Evolutionary conservation across 2,329 filamentous ascomycete species (phyloP).

Genomic region (Ramularia collo-cygni): DNA sequence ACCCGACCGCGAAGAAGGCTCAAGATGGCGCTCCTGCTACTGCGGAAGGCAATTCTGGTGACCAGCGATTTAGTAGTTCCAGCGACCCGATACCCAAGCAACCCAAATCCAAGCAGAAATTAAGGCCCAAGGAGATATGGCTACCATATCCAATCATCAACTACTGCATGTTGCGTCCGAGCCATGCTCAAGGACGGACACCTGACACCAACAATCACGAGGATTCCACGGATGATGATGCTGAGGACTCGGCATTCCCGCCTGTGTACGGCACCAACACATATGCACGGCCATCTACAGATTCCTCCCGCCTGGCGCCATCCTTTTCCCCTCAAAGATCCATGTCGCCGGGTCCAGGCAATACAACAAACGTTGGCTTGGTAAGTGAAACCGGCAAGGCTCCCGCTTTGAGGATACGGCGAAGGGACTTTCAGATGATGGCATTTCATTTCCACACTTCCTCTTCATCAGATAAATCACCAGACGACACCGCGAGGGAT

Average conservation of each 20-base stretch:
- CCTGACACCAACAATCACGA: constrained; percentile 6
- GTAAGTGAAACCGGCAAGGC: constrained; percentile 43
- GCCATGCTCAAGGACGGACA: constrained; percentile 17
- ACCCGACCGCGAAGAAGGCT: not conserved
- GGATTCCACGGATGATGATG: constrained; percentile 5
- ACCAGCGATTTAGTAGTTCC: constrained; percentile 1
- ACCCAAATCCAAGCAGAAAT: constrained; percentile 18
- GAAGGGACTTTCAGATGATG: constrained; percentile 89
- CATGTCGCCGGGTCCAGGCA: constrained; percentile 44
- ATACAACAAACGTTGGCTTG: constrained; percentile 28
- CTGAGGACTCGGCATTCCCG: constrained; percentile 21
- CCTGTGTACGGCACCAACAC: constrained; percentile 25
- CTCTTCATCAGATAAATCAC: constrained; percentile 38
- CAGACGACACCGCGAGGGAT: constrained; percentile 56
- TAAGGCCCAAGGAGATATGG: constrained; percentile 67
- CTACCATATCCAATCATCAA: constrained; percentile 91
- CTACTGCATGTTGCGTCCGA: constrained; percentile 67
- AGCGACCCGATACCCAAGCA: constrained; percentile 5
- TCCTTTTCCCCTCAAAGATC: constrained; percentile 20
- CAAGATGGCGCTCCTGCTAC: not conserved
- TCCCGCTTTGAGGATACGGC: constrained; percentile 78
- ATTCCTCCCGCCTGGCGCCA: constrained; percentile 19
- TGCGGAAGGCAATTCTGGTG: not conserved
- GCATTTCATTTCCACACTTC: constrained; percentile 81
- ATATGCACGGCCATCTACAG: constrained; percentile 23